Conservation (phyloP, 1,284 basidiomycete species). For the Cryptococcus jaspeensis region DNA sequence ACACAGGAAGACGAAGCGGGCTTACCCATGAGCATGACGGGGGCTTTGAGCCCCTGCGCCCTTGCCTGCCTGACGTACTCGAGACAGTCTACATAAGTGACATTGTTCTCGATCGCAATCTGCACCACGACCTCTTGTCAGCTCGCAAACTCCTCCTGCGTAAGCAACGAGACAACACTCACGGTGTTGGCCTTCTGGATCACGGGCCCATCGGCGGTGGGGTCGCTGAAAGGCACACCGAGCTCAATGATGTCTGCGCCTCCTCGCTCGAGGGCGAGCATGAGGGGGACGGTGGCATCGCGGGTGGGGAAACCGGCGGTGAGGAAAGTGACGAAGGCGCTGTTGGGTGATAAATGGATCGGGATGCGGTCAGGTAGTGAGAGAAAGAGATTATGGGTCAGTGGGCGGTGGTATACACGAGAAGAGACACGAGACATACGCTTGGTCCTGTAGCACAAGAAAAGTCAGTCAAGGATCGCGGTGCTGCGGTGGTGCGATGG, state of each 20-base stretch:
- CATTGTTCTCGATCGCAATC: conserved; percentile 76
- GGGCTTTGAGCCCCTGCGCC: conserved; percentile 73
- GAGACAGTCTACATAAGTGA: conserved; percentile 74
- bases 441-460: conserved; percentile 12
- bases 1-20: conserved; percentile 1
- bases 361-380: background rate
- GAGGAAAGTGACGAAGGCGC: conserved; percentile 82
- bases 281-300: conserved; percentile 77
- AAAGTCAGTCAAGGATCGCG: background rate
- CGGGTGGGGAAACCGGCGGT: conserved; percentile 83
- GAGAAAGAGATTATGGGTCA: background rate
- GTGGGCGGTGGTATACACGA: background rate
- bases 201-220: conserved; percentile 86
- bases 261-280: conserved; percentile 88
- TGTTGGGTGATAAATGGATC: conserved; percentile 44
- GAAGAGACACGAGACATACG: conserved; percentile 10
- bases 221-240: conserved; percentile 95
- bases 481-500: background rate
- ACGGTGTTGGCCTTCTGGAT: conserved; percentile 93
- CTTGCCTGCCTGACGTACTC: conserved; percentile 77
- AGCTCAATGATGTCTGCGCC: conserved; percentile 95
- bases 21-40: conserved; percentile 90
- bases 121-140: conserved; percentile 40
- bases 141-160: background rate
- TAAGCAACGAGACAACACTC: conserved; percentile 38